Conservation (phyloP, 306 rosid species). For the Trichosanthes truncata region DNA sequence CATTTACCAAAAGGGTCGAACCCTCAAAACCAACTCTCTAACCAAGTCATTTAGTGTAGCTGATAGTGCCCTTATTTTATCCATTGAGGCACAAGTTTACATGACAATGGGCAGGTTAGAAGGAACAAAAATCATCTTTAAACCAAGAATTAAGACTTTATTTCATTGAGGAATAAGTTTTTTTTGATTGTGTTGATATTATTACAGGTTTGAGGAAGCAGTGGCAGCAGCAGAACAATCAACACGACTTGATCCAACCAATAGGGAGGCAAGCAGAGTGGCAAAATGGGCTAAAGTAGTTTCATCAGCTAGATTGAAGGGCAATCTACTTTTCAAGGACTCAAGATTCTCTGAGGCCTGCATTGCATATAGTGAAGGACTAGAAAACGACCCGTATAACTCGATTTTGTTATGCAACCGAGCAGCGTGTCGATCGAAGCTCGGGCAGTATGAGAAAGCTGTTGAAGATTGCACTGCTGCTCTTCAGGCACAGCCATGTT, state of each 20-base stretch:
- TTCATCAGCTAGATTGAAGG: constrained; percentile 63
- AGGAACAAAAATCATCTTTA: neutral
- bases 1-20: constrained; percentile 47
- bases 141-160: neutral
- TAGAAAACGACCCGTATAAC: constrained; percentile 61
- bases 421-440: constrained; percentile 90
- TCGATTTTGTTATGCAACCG: constrained; percentile 81
- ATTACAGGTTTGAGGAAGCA: constrained; percentile 77
- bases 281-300: constrained; percentile 53
- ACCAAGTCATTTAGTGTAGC: constrained; percentile 47
- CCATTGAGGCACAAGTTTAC: constrained; percentile 58
- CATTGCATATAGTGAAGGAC: constrained; percentile 62
- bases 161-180: neutral
- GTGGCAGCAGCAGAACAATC: constrained; percentile 53
- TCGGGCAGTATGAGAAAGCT: constrained; percentile 83
- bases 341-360: constrained; percentile 66
- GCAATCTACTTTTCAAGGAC: constrained; percentile 83
- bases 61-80: constrained; percentile 37
- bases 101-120: constrained; percentile 81
- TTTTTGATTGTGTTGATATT: neutral
- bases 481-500: constrained; percentile 59
- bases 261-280: constrained; percentile 36
- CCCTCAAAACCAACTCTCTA: constrained; percentile 36
- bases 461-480: constrained; percentile 85
- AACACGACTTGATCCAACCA: constrained; percentile 50